Evolutionary conservation across 1,284 basidiomycete genomes (phyloP).

Genomic region (Xerocomus nothofagi): DNA sequence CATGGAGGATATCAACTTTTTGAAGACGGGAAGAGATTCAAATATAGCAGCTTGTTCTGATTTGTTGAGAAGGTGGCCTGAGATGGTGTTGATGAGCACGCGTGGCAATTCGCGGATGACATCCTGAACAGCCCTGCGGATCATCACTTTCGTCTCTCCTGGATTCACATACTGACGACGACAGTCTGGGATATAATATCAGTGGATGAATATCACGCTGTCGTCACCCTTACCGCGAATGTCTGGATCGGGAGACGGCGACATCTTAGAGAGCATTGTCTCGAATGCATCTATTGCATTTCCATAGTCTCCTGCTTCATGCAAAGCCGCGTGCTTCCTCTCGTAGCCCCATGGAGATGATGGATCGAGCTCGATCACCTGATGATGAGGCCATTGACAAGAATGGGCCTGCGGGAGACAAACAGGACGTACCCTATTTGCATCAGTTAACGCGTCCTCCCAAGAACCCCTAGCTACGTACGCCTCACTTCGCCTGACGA

Average conservation of each 20-base stretch:
- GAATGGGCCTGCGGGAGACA: not conserved
- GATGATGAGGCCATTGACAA: not conserved
- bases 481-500: constrained; percentile 9
- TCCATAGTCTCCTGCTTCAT: not conserved
- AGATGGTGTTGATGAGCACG: constrained; percentile 6
- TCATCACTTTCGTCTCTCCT: not conserved
- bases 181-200: not conserved
- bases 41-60: constrained; percentile 1
- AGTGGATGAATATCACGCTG: not conserved
- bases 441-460: constrained; percentile 7
- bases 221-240: not conserved
- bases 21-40: not conserved
- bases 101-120: not conserved
- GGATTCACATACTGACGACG: not conserved
- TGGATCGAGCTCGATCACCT: constrained; percentile 1
- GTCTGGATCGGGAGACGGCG: not conserved
- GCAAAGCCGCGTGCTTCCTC: not conserved
- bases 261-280: constrained; percentile 1
- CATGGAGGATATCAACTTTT: constrained; percentile 8
- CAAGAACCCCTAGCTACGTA: not conserved
- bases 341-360: constrained; percentile 9
- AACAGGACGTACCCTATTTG: not conserved
- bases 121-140: not conserved
- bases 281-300: not conserved
- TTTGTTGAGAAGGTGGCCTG: constrained; percentile 4